Conservation (phyloP, 768 basidiomycete genomes). For the Infundibulicybe gibba region DNA sequence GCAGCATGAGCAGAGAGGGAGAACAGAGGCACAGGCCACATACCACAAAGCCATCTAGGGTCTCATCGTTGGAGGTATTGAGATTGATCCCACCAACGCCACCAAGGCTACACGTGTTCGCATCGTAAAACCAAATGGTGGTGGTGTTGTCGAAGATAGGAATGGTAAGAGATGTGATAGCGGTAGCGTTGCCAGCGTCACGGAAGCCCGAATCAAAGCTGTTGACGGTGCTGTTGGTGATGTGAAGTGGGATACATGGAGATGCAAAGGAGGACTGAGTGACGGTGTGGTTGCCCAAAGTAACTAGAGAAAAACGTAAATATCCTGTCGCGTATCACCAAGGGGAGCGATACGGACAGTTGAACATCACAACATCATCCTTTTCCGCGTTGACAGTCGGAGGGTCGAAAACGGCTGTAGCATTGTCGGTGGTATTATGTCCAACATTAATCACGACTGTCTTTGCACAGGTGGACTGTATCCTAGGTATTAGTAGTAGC, state of each 20-base stretch:
- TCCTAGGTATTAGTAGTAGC: no score
- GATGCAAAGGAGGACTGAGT: conserved; percentile 29
- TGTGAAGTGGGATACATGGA: conserved; percentile 29
- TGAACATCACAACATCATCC: conserved; percentile 14
- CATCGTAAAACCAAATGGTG: conserved; percentile 62
- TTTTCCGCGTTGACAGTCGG: conserved; percentile 9
- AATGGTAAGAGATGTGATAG: conserved; percentile 40
- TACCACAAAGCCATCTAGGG: conserved; percentile 42
- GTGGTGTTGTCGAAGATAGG: conserved; percentile 41
- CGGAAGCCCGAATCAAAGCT: conserved; percentile 25
- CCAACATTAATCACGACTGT: conserved; percentile 42
- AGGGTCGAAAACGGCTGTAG: conserved; percentile 23
- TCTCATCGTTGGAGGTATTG: conserved; percentile 37
- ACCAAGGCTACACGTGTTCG: conserved; percentile 47
- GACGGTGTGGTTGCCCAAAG: conserved; percentile 24
- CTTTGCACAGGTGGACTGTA: conserved; percentile 23
- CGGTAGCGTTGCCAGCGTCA: conserved; percentile 34
- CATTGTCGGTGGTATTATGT: conserved; percentile 39
- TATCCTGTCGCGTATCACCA: not conserved
- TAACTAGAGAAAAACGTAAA: conserved; percentile 2
- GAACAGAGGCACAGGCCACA: conserved; percentile 9
- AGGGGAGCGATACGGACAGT: conserved; percentile 9
- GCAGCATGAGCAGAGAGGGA: conserved; percentile 1
- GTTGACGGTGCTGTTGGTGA: conserved; percentile 30
- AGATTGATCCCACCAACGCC: conserved; percentile 62